Evolutionary conservation across 768 basidiomycete species (phyloP), one percentile per base, ranked within the genome.

Genomic region (Boletus pseudo-olivaceus): DNA sequence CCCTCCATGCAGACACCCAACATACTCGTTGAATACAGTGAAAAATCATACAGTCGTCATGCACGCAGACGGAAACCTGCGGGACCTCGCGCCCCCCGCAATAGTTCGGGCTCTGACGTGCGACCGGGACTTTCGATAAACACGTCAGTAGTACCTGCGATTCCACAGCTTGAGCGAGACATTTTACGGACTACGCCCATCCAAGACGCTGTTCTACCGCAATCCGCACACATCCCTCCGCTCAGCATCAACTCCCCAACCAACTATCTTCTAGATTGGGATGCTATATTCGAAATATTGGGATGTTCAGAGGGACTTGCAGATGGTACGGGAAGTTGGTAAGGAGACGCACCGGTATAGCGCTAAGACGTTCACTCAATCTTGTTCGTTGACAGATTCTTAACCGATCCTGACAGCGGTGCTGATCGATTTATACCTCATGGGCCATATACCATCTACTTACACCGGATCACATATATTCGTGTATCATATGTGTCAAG

Each of bases 211-310:
- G 44, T 49, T 12, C 40, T 46, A 0, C 37, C 26, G 20, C 53
- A 42, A 2, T 50, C 46, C 10, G 34, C 59, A 34, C 43, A 54
- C 4, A 34, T 47, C 2, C 55, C 58, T 32, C 50, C 59, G 23
- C 32, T 42, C 12, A 8, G 47, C 19, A 4, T 51, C 23, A 51
- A 10, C 20, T 56, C 68, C 7, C 59, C 66, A 0, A 54, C 57
- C 37, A 56, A 65, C 30, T 61, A 54, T 15, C 64, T 47, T 17
- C 49, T 70, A 11, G 70, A 70, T 40, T 70, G 69, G 69, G 70
- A 70, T 42, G 49, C 32, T 15, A 70, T 70, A 55, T 70, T 72
- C 39, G 65, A 70, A n/a, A 29, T 65, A 23, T 44, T 70, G 38
- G 68, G 53, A 23, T 60, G 54, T 38, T 57, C 62, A 12, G 39